These are phyloP conservation scores for Salix arbutifolia DNA, from an alignment of 345 rosid genomes.

Conservation along the genomic window DNA sequence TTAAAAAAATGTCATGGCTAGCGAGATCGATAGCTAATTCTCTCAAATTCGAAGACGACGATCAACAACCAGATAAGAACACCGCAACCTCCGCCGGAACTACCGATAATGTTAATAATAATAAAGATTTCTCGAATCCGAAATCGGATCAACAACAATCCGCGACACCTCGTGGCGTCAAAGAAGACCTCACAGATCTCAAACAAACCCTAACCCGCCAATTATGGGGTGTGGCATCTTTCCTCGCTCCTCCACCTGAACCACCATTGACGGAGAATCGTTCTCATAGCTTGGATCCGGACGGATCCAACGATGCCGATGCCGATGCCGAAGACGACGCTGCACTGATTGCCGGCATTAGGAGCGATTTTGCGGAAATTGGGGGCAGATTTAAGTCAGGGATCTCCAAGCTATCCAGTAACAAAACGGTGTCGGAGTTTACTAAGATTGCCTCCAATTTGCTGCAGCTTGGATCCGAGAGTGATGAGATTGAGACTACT, in stretches of 20 bases:
- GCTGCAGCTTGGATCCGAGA: conserved; percentile 55
- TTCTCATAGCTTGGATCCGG: conserved; percentile 4
- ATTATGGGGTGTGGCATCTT: conserved; percentile 89
- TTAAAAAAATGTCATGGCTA: conserved; percentile 50
- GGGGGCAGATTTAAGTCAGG: conserved; percentile 58
- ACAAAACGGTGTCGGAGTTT: conserved; percentile 62
- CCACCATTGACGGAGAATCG: conserved; percentile 23
- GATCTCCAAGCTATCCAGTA: conserved; percentile 56
- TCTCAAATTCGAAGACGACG: conserved; percentile 46
- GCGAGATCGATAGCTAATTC: conserved; percentile 61
- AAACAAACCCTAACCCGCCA: conserved; percentile 69
- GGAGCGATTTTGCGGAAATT: conserved; percentile 67
- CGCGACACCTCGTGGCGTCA: conserved; percentile 58
- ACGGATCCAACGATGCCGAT: background rate
- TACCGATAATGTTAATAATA: no score
- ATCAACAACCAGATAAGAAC: background rate
- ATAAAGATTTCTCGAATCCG: background rate
- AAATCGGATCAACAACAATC: conserved; percentile 19
- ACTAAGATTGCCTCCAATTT: conserved; percentile 53
- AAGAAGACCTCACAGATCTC: conserved; percentile 79
- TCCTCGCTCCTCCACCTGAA: conserved; percentile 67
- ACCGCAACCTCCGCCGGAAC: background rate
- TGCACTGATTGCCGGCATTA: conserved; percentile 48
- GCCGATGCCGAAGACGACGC: background rate
- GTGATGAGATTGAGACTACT: conserved; percentile 37